Evolutionary conservation across 2,329 filamentous ascomycete genomes (phyloP).

Genomic region (Alternaria solani): DNA sequence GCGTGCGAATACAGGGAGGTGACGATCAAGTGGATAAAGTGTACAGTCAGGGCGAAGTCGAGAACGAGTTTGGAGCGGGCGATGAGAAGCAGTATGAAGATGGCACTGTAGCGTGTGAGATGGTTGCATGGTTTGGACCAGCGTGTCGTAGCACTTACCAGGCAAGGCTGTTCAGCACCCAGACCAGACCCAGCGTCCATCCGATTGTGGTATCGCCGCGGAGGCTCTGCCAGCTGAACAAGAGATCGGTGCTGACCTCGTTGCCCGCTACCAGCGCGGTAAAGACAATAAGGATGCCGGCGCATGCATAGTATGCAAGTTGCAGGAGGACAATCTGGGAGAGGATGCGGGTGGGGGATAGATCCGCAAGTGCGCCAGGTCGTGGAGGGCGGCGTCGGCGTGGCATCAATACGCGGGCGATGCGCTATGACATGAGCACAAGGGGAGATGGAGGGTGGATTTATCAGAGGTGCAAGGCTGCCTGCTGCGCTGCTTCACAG

Average conservation of each 20-base stretch:
- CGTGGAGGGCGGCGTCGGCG: constrained; percentile 69
- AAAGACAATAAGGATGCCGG: constrained; percentile 70
- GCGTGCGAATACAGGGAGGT: constrained; percentile 80
- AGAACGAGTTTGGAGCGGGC: constrained; percentile 91
- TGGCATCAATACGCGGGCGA: constrained; percentile 54
- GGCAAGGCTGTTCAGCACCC: constrained; percentile 71
- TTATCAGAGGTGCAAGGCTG: constrained; percentile 22
- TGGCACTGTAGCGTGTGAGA: constrained; percentile 65
- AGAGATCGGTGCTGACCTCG: constrained; percentile 64
- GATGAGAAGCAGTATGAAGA: constrained; percentile 83
- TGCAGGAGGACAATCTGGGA: constrained; percentile 72
- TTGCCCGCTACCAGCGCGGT: constrained; percentile 71
- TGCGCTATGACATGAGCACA: constrained; percentile 30
- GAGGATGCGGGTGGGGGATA: constrained; percentile 72
- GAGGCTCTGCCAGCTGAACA: constrained; percentile 70
- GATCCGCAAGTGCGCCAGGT: constrained; percentile 71
- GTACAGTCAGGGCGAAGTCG: constrained; percentile 91
- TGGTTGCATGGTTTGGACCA: background rate
- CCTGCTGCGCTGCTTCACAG: constrained; percentile 25
- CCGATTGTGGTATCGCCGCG: constrained; percentile 73
- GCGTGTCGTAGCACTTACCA: constrained; percentile 58
- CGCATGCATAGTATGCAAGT: constrained; percentile 69
- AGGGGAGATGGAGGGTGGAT: constrained; percentile 17
- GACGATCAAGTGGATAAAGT: constrained; percentile 80
- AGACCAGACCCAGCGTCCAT: constrained; percentile 73